Percentiles rank a stretch among this genome's conserved stretches.
These are phyloP conservation scores for Pestalotiopsis sp. DNA, from an alignment of 2,329 filamentous ascomycete species.

Conservation along the genomic window DNA sequence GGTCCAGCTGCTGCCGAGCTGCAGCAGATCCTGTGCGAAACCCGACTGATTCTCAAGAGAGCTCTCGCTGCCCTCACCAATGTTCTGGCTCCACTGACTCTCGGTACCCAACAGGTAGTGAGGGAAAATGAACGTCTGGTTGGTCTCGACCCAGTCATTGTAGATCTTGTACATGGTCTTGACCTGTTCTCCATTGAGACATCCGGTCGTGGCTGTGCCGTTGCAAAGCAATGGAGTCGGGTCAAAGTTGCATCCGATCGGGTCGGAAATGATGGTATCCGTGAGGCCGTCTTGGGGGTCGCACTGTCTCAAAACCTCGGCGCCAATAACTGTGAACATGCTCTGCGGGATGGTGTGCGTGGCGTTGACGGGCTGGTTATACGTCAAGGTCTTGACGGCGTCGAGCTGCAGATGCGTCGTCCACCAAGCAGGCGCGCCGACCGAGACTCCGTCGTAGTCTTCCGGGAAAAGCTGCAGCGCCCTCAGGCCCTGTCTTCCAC, in stretches of 20 bases:
- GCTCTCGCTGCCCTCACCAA: conserved; percentile 32
- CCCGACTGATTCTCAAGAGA: conserved; percentile 32
- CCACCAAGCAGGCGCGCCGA: conserved; percentile 55
- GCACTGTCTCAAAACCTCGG: conserved; percentile 50
- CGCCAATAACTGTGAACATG: conserved; percentile 37
- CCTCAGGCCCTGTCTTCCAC: conserved; percentile 60
- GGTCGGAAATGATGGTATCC: conserved; percentile 52
- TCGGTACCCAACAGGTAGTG: conserved; percentile 52
- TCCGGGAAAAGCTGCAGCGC: conserved; percentile 55
- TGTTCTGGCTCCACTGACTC: conserved; percentile 32
- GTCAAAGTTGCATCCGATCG: conserved; percentile 46
- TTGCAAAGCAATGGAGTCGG: conserved; percentile 43
- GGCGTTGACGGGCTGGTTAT: conserved; percentile 48
- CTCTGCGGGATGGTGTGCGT: conserved; percentile 50
- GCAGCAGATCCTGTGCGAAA: conserved; percentile 42
- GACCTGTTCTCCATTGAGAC: conserved; percentile 47
- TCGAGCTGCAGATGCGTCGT: conserved; percentile 47
- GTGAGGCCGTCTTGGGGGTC: conserved; percentile 50
- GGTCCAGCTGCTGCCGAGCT: conserved; percentile 39
- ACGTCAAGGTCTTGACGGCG: conserved; percentile 46
- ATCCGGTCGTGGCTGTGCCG: conserved; percentile 27
- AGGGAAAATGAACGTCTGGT: conserved; percentile 40
- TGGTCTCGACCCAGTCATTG: conserved; percentile 23
- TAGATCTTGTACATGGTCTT: conserved; percentile 35
- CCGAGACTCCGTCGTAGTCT: conserved; percentile 60